These are phyloP conservation scores for Apiospora phragmitis DNA, from an alignment of 2,329 filamentous ascomycete genomes.

Conservation along the genomic window DNA sequence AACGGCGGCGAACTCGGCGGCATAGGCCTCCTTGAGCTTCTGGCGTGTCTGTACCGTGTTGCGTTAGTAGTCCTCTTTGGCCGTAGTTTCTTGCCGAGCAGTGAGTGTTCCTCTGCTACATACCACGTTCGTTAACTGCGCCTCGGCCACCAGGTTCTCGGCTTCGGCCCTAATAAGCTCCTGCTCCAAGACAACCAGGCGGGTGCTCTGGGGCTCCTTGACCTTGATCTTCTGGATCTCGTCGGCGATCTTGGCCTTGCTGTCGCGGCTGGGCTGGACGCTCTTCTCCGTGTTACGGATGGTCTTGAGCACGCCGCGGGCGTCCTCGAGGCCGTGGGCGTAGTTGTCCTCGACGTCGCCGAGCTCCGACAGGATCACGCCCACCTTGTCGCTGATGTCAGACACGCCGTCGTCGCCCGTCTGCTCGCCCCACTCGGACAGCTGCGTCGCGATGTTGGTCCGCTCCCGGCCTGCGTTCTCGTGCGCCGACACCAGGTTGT, in stretches of 20 bases:
- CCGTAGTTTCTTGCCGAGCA: background rate
- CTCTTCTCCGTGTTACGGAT: slow-evolving; percentile 95
- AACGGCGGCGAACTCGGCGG: slow-evolving; percentile 81
- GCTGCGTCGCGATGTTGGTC: slow-evolving; percentile 79
- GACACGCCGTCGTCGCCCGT: slow-evolving; percentile 84
- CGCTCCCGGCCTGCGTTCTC: slow-evolving; percentile 85
- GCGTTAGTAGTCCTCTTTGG: background rate
- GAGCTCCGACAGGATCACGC: slow-evolving; percentile 87
- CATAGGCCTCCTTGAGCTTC: slow-evolving; percentile 94
- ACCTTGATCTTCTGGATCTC: slow-evolving; percentile 90
- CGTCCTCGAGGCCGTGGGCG: slow-evolving; percentile 84
- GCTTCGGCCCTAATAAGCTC: slow-evolving; percentile 95
- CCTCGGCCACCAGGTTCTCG: slow-evolving; percentile 93
- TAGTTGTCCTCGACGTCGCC: slow-evolving; percentile 92
- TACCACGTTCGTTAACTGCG: slow-evolving; percentile 92
- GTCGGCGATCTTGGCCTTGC: slow-evolving; percentile 84
- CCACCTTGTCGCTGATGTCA: slow-evolving; percentile 94
- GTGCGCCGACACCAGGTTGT: slow-evolving; percentile 81
- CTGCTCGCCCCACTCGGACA: slow-evolving; percentile 95
- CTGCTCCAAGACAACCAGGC: slow-evolving; percentile 85
- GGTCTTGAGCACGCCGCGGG: slow-evolving; percentile 78
- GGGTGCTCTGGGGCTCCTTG: slow-evolving; percentile 85
- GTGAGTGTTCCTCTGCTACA: background rate
- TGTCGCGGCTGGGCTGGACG: slow-evolving; percentile 87
- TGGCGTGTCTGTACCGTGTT: slow-evolving; percentile 69